Percentiles rank a stretch among this genome's conserved stretches.
These are phyloP conservation scores for Gypsophila paniculata DNA, from an alignment of 179 eudicot genomes.

Conservation along the genomic window DNA sequence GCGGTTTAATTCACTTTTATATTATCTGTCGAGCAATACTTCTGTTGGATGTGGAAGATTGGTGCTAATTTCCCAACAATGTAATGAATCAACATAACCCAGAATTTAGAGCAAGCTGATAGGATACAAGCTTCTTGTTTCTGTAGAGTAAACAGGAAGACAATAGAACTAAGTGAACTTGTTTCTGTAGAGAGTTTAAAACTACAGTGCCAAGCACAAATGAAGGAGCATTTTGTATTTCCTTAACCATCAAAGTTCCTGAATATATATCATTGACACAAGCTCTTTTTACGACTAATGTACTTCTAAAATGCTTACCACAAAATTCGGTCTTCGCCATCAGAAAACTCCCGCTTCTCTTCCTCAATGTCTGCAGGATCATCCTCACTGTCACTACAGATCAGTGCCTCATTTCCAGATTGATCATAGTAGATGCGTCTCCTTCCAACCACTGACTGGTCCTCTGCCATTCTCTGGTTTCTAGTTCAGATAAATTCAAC, in stretches of 20 bases:
- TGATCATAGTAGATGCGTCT: slow-evolving; percentile 82
- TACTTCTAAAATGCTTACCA: slow-evolving; percentile 41
- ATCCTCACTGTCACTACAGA: slow-evolving; percentile 88
- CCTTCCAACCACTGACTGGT: slow-evolving; percentile 83
- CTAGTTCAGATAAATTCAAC: slow-evolving; percentile 36
- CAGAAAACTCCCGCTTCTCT: slow-evolving; percentile 64
- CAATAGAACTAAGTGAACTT: neutral
- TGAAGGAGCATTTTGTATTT: neutral
- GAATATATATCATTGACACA: neutral
- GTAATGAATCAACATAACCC: slow-evolving; percentile 5
- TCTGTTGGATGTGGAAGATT: no score
- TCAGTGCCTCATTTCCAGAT: slow-evolving; percentile 71
- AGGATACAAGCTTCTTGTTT: neutral
- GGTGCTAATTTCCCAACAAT: no score
- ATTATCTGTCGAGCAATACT: no score
- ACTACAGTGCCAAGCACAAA: neutral
- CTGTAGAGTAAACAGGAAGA: neutral
- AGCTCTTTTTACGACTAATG: neutral
- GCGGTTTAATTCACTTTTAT: no score
- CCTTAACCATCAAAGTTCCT: neutral
- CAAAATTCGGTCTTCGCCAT: slow-evolving; percentile 70
- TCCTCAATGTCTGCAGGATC: slow-evolving; percentile 56
- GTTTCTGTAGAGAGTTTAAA: neutral
- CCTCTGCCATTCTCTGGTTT: slow-evolving; percentile 94
- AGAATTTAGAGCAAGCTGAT: slow-evolving; percentile 5